phyloP scores from a whole-genome alignment of 768 basidiomycete species.

The Mycena epipterygia region DNA sequence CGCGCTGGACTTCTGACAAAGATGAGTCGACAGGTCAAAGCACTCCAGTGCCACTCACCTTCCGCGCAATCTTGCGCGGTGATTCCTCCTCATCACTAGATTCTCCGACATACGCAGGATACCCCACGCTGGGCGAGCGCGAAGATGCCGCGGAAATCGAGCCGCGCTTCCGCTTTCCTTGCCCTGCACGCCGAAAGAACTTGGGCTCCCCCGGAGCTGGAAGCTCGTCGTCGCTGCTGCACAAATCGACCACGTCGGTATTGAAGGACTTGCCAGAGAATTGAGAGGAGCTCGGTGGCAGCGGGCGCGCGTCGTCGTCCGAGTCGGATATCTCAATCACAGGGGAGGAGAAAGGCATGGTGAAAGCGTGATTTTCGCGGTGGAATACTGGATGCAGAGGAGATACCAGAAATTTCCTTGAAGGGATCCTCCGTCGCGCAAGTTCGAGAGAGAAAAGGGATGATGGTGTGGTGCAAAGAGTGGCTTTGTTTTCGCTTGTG shows the following conservation, averaged over 20 bases:
- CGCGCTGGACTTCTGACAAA: not conserved
- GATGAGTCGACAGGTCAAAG: not conserved
- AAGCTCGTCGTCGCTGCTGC: constrained; percentile 26
- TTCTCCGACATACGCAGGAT: no score
- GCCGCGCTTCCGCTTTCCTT: not conserved
- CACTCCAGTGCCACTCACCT: constrained; percentile 24
- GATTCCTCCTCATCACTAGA: constrained; percentile 1
- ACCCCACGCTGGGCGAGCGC: no score
- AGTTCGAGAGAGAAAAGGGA: no score
- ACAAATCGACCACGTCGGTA: not conserved
- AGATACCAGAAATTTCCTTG: no score
- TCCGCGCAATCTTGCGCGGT: constrained; percentile 24
- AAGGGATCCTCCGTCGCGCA: no score
- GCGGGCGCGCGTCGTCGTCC: constrained; percentile 19
- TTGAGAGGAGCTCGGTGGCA: constrained; percentile 2
- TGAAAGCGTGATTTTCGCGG: no score
- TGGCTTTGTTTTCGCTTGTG: no score
- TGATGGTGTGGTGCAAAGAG: no score
- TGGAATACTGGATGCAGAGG: no score
- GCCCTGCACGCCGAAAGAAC: not conserved
- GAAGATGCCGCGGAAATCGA: not conserved
- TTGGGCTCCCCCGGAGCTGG: not conserved
- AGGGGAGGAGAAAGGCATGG: no score
- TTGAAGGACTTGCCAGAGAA: not conserved
- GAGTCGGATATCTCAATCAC: constrained; percentile 27